phyloP scores from a whole-genome alignment of 495 filamentous ascomycete genomes.

The Penicillium longicatenatum region DNA sequence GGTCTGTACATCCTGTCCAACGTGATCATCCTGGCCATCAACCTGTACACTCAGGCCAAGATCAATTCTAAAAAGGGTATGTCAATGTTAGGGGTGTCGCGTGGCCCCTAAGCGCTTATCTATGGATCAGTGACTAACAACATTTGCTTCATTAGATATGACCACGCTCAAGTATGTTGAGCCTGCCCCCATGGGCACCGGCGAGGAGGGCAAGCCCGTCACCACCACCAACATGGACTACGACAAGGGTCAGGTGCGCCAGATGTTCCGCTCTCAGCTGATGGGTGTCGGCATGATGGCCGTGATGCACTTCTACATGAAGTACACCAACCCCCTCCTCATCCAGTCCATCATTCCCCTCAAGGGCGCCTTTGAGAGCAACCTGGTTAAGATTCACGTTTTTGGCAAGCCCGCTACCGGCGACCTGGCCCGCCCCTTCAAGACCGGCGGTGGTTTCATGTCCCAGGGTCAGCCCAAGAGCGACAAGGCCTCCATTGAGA shows the following conservation, averaged over 20 bases:
- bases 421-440: constrained; percentile 94
- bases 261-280: constrained; percentile 79
- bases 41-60: constrained; percentile 76
- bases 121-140: neutral
- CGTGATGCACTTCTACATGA: constrained; percentile 97
- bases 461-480: constrained; percentile 74
- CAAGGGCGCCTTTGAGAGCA: constrained; percentile 92
- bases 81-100: constrained; percentile 16
- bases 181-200: constrained; percentile 85
- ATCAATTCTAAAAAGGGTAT: constrained; percentile 96
- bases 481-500: constrained; percentile 94
- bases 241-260: constrained; percentile 81
- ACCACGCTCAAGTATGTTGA: constrained; percentile 99
- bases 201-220: constrained; percentile 90
- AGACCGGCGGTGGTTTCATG: constrained; percentile 81
- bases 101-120: neutral
- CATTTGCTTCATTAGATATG: constrained; percentile 61
- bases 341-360: constrained; percentile 98
- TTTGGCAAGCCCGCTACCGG: constrained; percentile 87
- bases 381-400: constrained; percentile 92
- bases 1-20: constrained; percentile 84
- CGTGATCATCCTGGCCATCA: constrained; percentile 79
- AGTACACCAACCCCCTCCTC: constrained; percentile 98
- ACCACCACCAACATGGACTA: constrained; percentile 95
- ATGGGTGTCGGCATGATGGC: constrained; percentile 98